Evolutionary conservation across 106 monocot genomes (phyloP).

Genomic region (Narthecium ossifragum): DNA sequence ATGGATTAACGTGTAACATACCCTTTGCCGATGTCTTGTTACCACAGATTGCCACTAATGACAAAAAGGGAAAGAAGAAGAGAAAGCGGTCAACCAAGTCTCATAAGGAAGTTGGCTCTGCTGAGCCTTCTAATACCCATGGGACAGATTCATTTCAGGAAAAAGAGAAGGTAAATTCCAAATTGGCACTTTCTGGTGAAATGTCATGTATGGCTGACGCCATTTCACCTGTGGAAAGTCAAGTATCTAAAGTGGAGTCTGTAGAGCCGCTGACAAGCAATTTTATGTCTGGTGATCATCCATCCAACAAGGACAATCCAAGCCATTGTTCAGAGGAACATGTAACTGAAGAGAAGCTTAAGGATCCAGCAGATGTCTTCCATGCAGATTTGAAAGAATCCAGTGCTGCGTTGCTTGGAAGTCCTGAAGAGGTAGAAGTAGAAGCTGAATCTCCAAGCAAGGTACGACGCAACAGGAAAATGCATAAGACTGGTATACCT

Average conservation of each 20-base stretch:
- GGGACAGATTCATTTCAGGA: not conserved
- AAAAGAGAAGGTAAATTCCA: not conserved
- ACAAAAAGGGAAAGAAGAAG: constrained; percentile 30
- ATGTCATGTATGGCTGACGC: not conserved
- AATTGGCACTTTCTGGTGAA: not conserved
- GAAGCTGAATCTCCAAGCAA: constrained; percentile 4
- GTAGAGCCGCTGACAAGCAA: too few relatives aligned
- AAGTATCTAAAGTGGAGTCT: not conserved
- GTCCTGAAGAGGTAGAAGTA: constrained; percentile 3
- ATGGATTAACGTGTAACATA: constrained; percentile 1
- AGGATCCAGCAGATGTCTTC: not conserved
- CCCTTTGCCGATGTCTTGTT: not conserved
- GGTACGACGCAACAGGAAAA: constrained; percentile 8
- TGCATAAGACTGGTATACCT: not conserved
- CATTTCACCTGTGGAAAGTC: not conserved
- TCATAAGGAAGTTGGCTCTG: constrained; percentile 8
- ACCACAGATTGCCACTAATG: constrained; percentile 4
- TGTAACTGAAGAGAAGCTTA: not conserved
- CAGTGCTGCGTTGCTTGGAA: not conserved
- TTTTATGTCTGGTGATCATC: too few relatives aligned
- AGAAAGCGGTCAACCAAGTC: constrained; percentile 15
- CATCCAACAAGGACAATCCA: too few relatives aligned
- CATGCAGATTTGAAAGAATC: not conserved
- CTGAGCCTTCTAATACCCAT: constrained; percentile 2
- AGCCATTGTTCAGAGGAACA: not conserved